These are phyloP conservation scores for Mycena galericulata DNA, from an alignment of 768 basidiomycete genomes.

Conservation along the genomic window DNA sequence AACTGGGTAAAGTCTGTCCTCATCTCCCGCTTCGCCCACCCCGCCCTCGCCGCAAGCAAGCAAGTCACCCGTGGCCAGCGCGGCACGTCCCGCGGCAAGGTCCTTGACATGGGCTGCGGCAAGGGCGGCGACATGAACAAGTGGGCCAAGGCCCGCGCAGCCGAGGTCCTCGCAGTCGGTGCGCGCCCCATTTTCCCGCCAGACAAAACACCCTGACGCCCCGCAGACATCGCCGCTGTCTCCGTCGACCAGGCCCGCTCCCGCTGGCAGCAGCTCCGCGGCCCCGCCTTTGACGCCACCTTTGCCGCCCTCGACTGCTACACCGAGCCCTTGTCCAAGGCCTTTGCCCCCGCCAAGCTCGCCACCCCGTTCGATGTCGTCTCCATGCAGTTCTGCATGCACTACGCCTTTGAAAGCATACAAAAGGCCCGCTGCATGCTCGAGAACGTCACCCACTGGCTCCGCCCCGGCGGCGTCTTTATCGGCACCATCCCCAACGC, in stretches of 20 bases:
- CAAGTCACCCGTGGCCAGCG: constrained; percentile 43
- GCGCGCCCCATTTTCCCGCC: constrained; percentile 23
- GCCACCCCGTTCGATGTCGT: constrained; percentile 90
- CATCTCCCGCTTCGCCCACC: constrained; percentile 89
- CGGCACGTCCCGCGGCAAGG: constrained; percentile 66
- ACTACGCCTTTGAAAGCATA: constrained; percentile 96
- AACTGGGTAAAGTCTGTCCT: constrained; percentile 99
- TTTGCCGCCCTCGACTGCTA: constrained; percentile 95
- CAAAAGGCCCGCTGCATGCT: constrained; percentile 93
- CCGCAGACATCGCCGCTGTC: constrained; percentile 86
- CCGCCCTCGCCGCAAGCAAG: constrained; percentile 63
- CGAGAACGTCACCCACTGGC: constrained; percentile 84
- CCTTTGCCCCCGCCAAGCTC: constrained; percentile 72
- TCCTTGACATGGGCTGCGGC: constrained; percentile 98
- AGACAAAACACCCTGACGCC: background rate
- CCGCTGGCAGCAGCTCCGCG: constrained; percentile 69
- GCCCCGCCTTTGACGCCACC: constrained; percentile 75
- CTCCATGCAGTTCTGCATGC: constrained; percentile 99
- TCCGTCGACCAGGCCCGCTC: constrained; percentile 90
- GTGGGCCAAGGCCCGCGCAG: constrained; percentile 90
- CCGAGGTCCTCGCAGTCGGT: constrained; percentile 88
- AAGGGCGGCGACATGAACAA: constrained; percentile 98
- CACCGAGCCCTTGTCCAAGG: constrained; percentile 73
- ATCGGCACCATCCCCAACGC: constrained; percentile 98
- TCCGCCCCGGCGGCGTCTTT: constrained; percentile 90